Evolutionary conservation across 2,329 filamentous ascomycete species (phyloP).

Genomic region (Helotiales sp.): DNA sequence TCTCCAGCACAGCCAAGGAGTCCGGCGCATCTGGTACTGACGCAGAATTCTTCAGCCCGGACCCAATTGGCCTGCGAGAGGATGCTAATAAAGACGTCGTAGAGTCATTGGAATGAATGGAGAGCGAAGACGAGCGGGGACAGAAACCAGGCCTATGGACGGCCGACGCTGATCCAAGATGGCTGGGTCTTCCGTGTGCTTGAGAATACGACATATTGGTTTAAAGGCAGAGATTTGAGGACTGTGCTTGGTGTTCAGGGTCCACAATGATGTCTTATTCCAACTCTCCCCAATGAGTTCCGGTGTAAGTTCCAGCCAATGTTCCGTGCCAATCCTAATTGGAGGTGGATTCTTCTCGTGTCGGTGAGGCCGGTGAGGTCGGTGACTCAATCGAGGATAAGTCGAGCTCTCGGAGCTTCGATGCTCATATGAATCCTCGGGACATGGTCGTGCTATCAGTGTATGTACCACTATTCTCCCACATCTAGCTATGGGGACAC

Average conservation of each 20-base stretch:
- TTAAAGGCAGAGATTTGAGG: conserved; percentile 48
- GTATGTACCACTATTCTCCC: too few relatives aligned
- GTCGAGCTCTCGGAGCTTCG: background rate
- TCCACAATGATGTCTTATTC: background rate
- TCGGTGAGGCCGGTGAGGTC: background rate
- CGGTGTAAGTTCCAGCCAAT: background rate
- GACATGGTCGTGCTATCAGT: conserved; percentile 8
- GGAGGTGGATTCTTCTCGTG: background rate
- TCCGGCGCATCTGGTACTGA: conserved; percentile 62
- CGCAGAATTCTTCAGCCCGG: conserved; percentile 65
- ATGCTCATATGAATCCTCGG: background rate
- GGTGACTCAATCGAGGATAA: background rate
- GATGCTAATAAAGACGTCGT: conserved; percentile 74
- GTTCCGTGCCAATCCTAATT: background rate
- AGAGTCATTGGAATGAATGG: conserved; percentile 78
- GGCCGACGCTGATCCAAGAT: conserved; percentile 70
- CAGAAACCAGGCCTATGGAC: conserved; percentile 70
- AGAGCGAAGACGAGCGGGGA: conserved; percentile 78
- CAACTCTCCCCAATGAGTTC: too few relatives aligned
- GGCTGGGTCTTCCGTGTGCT: conserved; percentile 68
- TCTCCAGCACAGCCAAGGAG: conserved; percentile 71
- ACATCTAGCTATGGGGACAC: too few relatives aligned
- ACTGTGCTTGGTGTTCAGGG: background rate
- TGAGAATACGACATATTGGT: conserved; percentile 75
- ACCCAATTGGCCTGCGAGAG: conserved; percentile 68